Evolutionary conservation across 2,329 filamentous ascomycete species (phyloP).

Genomic region (Beauveria rudraprayagi): DNA sequence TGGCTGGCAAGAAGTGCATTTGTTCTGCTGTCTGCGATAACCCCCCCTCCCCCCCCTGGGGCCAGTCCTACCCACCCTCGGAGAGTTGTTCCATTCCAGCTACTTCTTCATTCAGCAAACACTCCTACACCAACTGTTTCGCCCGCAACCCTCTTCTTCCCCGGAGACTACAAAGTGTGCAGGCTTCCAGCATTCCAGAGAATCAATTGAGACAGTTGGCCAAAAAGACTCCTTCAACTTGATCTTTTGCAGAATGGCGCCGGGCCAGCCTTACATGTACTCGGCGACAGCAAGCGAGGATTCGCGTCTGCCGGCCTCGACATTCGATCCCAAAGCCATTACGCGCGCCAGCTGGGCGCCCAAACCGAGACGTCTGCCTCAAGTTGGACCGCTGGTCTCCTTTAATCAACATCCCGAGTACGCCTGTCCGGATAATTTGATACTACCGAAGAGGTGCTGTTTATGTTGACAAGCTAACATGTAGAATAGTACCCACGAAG

Average conservation of each 20-base stretch:
- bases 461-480: not conserved
- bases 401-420: slow-evolving; percentile 87
- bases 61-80: not conserved
- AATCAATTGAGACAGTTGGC: not conserved
- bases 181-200: not conserved
- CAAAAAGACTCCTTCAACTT: not conserved
- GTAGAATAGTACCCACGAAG: slow-evolving; percentile 46
- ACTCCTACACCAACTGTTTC: not conserved
- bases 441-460: not conserved
- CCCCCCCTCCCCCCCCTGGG: not conserved
- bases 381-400: slow-evolving; percentile 66
- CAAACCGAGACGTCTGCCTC: slow-evolving; percentile 53
- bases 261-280: slow-evolving; percentile 61
- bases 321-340: slow-evolving; percentile 82
- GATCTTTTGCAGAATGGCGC: not conserved
- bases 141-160: not conserved
- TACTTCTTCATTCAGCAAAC: not conserved
- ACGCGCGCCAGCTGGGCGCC: slow-evolving; percentile 70
- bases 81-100: not conserved
- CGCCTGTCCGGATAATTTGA: slow-evolving; percentile 21
- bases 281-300: slow-evolving; percentile 40
- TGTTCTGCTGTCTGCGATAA: not conserved
- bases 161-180: not conserved
- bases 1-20: not conserved
- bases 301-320: slow-evolving; percentile 43